These are phyloP conservation scores for Pezizomycotina sp. DNA, from an alignment of 2,329 filamentous ascomycete genomes.

Conservation along the genomic window DNA sequence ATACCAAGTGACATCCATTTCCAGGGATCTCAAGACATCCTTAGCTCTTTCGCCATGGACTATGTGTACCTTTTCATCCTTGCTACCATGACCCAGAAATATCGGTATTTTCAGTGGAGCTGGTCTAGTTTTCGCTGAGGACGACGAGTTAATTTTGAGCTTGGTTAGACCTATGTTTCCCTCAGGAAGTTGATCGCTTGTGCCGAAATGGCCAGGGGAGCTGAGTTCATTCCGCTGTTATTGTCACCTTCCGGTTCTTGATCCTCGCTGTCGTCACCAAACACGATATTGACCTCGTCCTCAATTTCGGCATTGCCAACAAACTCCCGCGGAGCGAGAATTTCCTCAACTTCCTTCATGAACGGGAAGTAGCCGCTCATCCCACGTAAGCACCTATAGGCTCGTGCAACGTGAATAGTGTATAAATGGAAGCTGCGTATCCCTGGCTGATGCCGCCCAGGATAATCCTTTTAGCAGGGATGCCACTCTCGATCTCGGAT, in stretches of 20 bases:
- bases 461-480: constrained; percentile 31
- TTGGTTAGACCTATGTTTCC: constrained; percentile 7
- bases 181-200: constrained; percentile 5
- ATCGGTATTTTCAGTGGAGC: constrained; percentile 28
- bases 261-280: constrained; percentile 20
- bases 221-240: constrained; percentile 23
- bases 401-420: constrained; percentile 31
- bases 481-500: constrained; percentile 26
- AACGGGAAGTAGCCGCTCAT: constrained; percentile 36
- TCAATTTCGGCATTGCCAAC: constrained; percentile 11
- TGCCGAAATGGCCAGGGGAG: constrained; percentile 27
- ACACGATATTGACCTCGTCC: constrained; percentile 21
- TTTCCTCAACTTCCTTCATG: constrained; percentile 27
- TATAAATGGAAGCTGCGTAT: constrained; percentile 34
- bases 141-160: constrained; percentile 13
- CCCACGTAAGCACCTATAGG: constrained; percentile 33
- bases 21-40: constrained; percentile 26
- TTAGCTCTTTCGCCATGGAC: constrained; percentile 27
- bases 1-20: constrained; percentile 30
- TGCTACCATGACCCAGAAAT: constrained; percentile 33
- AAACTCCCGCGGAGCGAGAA: constrained; percentile 15
- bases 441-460: constrained; percentile 40
- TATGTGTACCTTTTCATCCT: constrained; percentile 30
- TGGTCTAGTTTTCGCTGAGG: background rate
- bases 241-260: constrained; percentile 10